Base-by-base conservation (phyloP, 345 rosid genomes). In the Populus davidiana region DNA sequence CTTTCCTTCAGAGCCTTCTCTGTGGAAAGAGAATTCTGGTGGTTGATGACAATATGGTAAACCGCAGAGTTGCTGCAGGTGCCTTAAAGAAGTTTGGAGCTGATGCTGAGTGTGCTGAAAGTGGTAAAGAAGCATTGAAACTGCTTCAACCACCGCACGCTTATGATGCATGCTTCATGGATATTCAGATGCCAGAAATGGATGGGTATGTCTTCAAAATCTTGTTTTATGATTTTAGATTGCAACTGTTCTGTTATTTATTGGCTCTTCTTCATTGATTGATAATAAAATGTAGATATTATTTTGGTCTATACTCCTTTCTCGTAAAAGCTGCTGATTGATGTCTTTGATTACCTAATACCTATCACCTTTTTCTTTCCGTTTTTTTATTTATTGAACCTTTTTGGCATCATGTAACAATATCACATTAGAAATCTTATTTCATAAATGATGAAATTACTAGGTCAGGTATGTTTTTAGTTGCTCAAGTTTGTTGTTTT, bases 181-280 rank as follows among this genome's bases (percentile, higher is more conserved):
- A 96, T 72, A 93, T 96, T 76, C 99, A 96, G 79, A 96, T 96
- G 99, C 99, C 99, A 3, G 98, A 92, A 79, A 96, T 96, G 99
- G 99, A 96, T 72, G 99, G 99, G 98, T 94, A 85, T 76, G 90
- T 47, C 39, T 23, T 64, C 2, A 18, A 44, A 13, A 23, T 65
- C 33, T 62, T 62, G 38, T 33, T 36, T 69, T 2, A 23, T 44
- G 56, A 14, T 73, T 69, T 50, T 47, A 11, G 64, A 59, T 59
- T 59, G 27, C 64, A 43, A 25, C 21, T 11, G 29, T 38, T 29
- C 18, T 29, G 47, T 74, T 7, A 4, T 67, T 66, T 17, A 6
- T 39, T 54, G 11, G 14, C 67, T 31, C 44, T 41, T 21, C 25
- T 35, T 38, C 23, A 31, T 67, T 36, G 11, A 23, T 20, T 36